A percentile compares a stretch with the other conserved stretches of the same genome.
phyloP scores from a whole-genome alignment of 768 basidiomycete species.

The Mycena indigotica region DNA sequence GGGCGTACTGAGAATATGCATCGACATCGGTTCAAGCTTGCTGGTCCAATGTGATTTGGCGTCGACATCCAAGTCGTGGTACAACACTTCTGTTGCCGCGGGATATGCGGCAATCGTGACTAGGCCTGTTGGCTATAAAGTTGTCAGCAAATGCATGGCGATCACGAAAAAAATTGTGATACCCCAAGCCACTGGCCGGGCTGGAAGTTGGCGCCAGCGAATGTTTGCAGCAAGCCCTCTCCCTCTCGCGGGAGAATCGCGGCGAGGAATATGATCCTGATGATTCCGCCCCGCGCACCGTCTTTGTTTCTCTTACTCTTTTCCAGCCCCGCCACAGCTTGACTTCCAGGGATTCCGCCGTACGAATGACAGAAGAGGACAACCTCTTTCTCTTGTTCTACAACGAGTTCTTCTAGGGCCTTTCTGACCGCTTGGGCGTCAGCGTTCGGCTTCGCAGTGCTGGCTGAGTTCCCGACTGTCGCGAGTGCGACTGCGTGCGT shows the following conservation, averaged over 20 bases:
- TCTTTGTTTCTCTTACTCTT: not conserved
- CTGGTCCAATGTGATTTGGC: too few relatives aligned
- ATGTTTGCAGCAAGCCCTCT: not conserved
- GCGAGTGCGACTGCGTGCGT: not conserved
- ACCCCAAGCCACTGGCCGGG: not conserved
- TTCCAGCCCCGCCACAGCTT: not conserved
- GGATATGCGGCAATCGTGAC: too few relatives aligned
- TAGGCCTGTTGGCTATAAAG: too few relatives aligned
- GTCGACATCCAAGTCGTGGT: too few relatives aligned
- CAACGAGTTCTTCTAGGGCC: not conserved
- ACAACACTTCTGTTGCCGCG: too few relatives aligned
- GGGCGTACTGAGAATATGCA: too few relatives aligned
- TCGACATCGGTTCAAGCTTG: too few relatives aligned
- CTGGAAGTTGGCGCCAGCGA: not conserved
- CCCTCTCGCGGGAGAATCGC: not conserved
- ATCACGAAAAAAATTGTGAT: too few relatives aligned
- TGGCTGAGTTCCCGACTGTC: not conserved
- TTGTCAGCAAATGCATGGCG: too few relatives aligned
- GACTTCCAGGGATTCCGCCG: not conserved
- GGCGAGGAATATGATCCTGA: not conserved
- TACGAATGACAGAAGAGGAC: not conserved
- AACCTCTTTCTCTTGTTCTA: not conserved
- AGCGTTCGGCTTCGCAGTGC: not conserved
- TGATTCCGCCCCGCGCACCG: not conserved
- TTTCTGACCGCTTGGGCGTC: not conserved